Percentiles rank a stretch among this genome's conserved stretches.
Conservation (phyloP, 2,329 filamentous ascomycete genomes). For the Ceratocystis lukuohia region DNA sequence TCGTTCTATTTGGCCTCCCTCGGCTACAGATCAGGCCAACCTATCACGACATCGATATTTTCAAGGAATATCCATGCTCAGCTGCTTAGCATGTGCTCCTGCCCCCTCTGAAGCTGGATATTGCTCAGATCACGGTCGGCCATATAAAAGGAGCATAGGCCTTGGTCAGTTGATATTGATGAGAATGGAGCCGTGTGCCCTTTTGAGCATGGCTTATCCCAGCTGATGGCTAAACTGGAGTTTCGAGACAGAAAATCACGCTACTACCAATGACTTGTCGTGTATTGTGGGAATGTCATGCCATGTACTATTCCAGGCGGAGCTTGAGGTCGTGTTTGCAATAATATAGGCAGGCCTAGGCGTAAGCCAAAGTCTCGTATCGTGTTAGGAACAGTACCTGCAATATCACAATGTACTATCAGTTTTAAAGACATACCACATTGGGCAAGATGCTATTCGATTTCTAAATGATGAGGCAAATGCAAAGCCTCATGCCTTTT, state of each 20-base stretch:
- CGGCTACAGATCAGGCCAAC: not conserved
- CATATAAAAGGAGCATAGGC: not conserved
- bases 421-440: not conserved
- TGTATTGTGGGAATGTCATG: not conserved
- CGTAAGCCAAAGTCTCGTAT: not conserved
- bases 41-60: not conserved
- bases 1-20: not conserved
- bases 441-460: not conserved
- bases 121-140: not conserved
- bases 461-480: slow-evolving; percentile 8
- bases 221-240: not conserved
- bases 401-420: not conserved
- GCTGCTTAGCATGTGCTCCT: not conserved
- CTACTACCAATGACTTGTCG: not conserved
- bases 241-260: not conserved
- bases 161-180: not conserved
- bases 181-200: not conserved
- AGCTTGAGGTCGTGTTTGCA: too few species aligned
- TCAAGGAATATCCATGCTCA: slow-evolving; percentile 2
- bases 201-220: slow-evolving; percentile 3
- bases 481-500: slow-evolving; percentile 18
- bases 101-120: not conserved
- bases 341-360: too few species aligned
- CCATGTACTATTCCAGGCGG: not conserved
- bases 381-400: not conserved